phyloP scores from a whole-genome alignment of 345 rosid genomes.

The Rubroshorea leprosula region DNA sequence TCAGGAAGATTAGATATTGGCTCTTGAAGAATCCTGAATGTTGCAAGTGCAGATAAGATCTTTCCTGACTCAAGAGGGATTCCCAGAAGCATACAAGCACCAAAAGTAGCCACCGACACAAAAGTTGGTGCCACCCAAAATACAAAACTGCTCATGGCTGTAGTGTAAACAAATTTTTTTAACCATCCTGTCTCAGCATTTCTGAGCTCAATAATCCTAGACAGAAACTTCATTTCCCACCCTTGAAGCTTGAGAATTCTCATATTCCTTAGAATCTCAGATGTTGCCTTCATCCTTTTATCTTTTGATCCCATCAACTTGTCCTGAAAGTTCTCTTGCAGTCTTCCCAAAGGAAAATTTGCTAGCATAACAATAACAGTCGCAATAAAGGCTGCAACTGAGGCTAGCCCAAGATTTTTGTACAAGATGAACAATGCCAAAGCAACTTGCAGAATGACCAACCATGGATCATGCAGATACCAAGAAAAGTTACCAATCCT shows the following conservation, averaged over 20 bases:
- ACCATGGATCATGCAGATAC: slow-evolving; percentile 57
- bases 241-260: slow-evolving; percentile 74
- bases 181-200: slow-evolving; percentile 51
- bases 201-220: slow-evolving; percentile 34
- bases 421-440: slow-evolving; percentile 48
- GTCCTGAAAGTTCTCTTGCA: slow-evolving; percentile 48
- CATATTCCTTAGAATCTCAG: slow-evolving; percentile 64
- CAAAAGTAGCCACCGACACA: slow-evolving; percentile 41
- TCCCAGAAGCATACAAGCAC: slow-evolving; percentile 41
- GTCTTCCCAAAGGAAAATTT: slow-evolving; percentile 44
- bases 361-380: slow-evolving; percentile 40
- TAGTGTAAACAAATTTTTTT: slow-evolving; percentile 29
- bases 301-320: slow-evolving; percentile 58
- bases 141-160: slow-evolving; percentile 25
- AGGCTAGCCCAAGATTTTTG: slow-evolving; percentile 46
- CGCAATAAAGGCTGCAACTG: slow-evolving; percentile 41
- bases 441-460: slow-evolving; percentile 16
- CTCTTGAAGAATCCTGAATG: slow-evolving; percentile 42
- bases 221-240: slow-evolving; percentile 66
- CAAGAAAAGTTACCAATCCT: slow-evolving; percentile 41
- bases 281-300: slow-evolving; percentile 48
- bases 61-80: slow-evolving; percentile 54
- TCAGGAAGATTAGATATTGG: slow-evolving; percentile 53
- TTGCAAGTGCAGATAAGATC: slow-evolving; percentile 60
- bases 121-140: slow-evolving; percentile 53